A percentile compares a stretch with the other conserved stretches of the same genome.
Evolutionary conservation across 2,329 filamentous ascomycete genomes (phyloP).

Genomic region (Trichoderma citrinoviride): DNA sequence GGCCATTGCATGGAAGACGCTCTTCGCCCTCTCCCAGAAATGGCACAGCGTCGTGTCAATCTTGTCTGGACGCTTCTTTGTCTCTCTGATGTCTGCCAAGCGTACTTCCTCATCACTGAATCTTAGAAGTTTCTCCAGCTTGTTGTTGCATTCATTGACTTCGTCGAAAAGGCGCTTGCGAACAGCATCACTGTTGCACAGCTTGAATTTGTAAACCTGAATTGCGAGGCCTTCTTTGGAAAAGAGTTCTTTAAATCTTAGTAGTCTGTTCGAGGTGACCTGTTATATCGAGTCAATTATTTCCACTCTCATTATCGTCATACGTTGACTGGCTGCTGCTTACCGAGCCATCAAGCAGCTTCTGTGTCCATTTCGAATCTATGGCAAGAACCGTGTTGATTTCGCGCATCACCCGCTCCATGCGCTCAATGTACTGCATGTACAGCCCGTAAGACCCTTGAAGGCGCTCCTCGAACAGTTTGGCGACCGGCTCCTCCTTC

Average conservation of each 20-base stretch:
- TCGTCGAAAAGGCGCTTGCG: conserved; percentile 27
- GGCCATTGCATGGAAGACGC: conserved; percentile 27
- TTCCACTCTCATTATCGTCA: too few relatives aligned
- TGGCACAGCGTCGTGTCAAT: conserved; percentile 26
- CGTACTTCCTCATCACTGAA: conserved; percentile 25
- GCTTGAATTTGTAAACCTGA: conserved; percentile 26
- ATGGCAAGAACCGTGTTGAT: conserved; percentile 27
- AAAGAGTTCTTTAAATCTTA: neutral
- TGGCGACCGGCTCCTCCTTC: conserved; percentile 23
- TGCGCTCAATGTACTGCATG: conserved; percentile 21
- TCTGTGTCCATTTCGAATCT: conserved; percentile 21
- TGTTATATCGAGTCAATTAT: too few relatives aligned
- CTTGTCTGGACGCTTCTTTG: neutral
- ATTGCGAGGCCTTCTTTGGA: neutral
- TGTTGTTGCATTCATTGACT: conserved; percentile 26
- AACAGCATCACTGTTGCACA: conserved; percentile 25
- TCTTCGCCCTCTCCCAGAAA: conserved; percentile 30
- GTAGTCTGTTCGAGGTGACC: neutral
- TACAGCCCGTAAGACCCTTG: conserved; percentile 25
- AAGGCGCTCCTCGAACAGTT: conserved; percentile 23
- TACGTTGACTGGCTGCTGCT: neutral
- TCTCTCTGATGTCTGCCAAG: conserved; percentile 13
- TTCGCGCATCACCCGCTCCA: conserved; percentile 22
- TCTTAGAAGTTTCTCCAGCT: conserved; percentile 27
- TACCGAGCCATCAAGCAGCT: conserved; percentile 20